Conservation (phyloP, 495 filamentous ascomycete genomes). For the Penicillium samsonianum region DNA sequence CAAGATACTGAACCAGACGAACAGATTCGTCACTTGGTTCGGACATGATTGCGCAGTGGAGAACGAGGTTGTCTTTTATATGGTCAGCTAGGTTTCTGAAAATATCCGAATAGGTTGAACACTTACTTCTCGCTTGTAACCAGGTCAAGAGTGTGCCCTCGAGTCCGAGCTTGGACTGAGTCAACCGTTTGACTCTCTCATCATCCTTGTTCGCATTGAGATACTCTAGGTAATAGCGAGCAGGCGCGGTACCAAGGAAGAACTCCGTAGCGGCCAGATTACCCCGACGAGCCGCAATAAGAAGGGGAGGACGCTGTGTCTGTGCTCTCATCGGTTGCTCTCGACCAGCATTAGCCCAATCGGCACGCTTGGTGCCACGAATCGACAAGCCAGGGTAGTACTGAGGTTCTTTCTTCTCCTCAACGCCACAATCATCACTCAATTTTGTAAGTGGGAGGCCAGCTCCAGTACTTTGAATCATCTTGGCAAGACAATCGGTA, state of each 20-base stretch:
- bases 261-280: constrained; percentile 65
- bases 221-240: constrained; percentile 63
- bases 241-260: constrained; percentile 66
- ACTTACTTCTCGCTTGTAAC: constrained; percentile 55
- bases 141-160: constrained; percentile 60
- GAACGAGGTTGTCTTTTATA: constrained; percentile 55
- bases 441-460: constrained; percentile 66
- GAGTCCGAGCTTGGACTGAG: constrained; percentile 54
- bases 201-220: constrained; percentile 56
- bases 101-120: not conserved
- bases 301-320: constrained; percentile 51
- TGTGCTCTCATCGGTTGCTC: constrained; percentile 19
- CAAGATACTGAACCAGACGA: constrained; percentile 61
- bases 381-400: constrained; percentile 74
- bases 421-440: constrained; percentile 57
- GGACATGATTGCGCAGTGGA: constrained; percentile 65
- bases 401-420: constrained; percentile 56
- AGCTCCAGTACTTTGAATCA: constrained; percentile 57
- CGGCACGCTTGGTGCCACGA: constrained; percentile 67
- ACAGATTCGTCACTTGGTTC: constrained; percentile 39
- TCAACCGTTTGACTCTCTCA: constrained; percentile 44
- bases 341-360: constrained; percentile 60
- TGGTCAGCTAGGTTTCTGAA: not conserved
- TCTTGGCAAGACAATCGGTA: constrained; percentile 44
- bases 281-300: constrained; percentile 57